Conservation (phyloP, 805 yeast species). For the Candida tibetensis region DNA sequence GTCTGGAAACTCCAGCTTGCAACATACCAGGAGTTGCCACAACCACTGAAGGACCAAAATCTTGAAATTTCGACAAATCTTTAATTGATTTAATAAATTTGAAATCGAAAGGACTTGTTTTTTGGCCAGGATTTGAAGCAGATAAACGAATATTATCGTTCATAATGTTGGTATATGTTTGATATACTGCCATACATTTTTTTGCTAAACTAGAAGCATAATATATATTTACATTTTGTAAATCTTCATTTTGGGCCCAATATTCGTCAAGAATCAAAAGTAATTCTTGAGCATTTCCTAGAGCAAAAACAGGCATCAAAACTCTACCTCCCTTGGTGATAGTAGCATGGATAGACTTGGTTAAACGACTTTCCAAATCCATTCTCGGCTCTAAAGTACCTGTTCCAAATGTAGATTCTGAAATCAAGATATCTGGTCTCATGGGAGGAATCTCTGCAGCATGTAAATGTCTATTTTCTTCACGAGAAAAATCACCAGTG, state of each 20-base stretch:
- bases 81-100: slow-evolving; percentile 78
- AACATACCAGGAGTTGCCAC: slow-evolving; percentile 98
- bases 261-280: slow-evolving; percentile 89
- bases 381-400: slow-evolving; percentile 91
- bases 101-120: slow-evolving; percentile 81
- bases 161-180: slow-evolving; percentile 96
- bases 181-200: slow-evolving; percentile 96
- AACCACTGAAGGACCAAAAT: slow-evolving; percentile 93
- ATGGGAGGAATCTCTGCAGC: slow-evolving; percentile 91
- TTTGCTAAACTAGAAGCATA: slow-evolving; percentile 92
- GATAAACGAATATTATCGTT: slow-evolving; percentile 79
- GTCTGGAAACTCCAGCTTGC: slow-evolving; percentile 92
- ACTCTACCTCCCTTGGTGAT: slow-evolving; percentile 87
- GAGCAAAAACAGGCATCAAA: slow-evolving; percentile 89
- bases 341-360: slow-evolving; percentile 80
- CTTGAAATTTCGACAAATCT: slow-evolving; percentile 81
- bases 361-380: slow-evolving; percentile 79
- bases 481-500: slow-evolving; percentile 97
- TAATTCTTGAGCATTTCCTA: slow-evolving; percentile 95
- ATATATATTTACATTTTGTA: slow-evolving; percentile 77
- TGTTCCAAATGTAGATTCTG: slow-evolving; percentile 97
- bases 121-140: slow-evolving; percentile 35
- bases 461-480: slow-evolving; percentile 90
- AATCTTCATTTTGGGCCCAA: slow-evolving; percentile 82
- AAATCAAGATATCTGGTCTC: slow-evolving; percentile 84